Base-by-base conservation (phyloP, 768 basidiomycete species). In the Tremella fuciformis region DNA sequence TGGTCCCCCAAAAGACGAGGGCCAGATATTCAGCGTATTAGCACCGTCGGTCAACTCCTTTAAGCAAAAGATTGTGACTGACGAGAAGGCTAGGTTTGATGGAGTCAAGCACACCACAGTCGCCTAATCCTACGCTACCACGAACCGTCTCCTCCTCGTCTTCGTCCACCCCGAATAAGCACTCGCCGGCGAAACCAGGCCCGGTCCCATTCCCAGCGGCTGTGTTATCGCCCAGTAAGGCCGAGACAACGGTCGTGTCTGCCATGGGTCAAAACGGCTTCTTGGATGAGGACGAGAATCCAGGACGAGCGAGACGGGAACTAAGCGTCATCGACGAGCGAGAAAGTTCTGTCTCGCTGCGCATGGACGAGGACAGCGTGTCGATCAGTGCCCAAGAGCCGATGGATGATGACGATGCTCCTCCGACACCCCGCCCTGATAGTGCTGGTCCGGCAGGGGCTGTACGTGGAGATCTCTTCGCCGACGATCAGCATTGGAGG, bases 21-120 rank as follows among this genome's bases (percentile, higher is more conserved):
- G 91, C 68, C 87, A 91, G 72, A 92, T 96, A 64, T 94, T 94
- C 79, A 89, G 85, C 72, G 93, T 96, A 60, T 82, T 97, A 1
- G 86, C 90, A 4, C 92, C 93, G 74, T 74, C 41, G 58, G 75
- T 64, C 9, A 18, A 24, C 16, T 1, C 21, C 34, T 21, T 47
- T 15, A 47, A 0, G 22, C 48, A 42, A 52, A n/a, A 50, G 48
- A 34, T 59, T 52, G 21, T 26, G 62, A 60, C 41, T 56, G 50
- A 16, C 29, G 60, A 41, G 1, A 49, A 69, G 66, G 40, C 59
- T 69, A 16, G 67, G 64, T 0, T 26, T 65, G 19, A 50, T 64
- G 13, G 62, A 65, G 38, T 57, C 60, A 13, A 65, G 55, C 26
- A 42, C 56, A 15, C 58, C 63, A 39, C 62, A 64, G 34, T 56